Evolutionary conservation across 306 rosid species (phyloP), one percentile per base, ranked within the genome.

Genomic region (Ziziphus jujuba): DNA sequence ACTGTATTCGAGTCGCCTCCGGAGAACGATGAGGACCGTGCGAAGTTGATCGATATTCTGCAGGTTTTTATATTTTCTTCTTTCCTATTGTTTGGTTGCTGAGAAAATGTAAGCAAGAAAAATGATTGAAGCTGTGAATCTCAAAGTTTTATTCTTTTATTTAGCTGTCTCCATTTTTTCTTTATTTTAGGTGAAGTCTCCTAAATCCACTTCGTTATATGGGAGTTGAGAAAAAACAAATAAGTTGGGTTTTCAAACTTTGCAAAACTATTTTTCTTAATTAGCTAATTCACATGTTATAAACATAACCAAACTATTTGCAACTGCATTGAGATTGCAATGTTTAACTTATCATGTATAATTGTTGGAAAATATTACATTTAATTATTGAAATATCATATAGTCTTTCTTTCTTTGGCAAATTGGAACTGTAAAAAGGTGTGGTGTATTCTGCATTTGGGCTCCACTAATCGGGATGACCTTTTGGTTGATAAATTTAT

Each of bases 1-100:
- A 76, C 85, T 1, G 59, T 90, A 54, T 87, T 87, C n/a, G 85
- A 83, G 73, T 81, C 79, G 57, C 85, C 91, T 75, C 97, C 96
- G 2, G 84, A 71, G 53, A 69, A 58, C 64, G 96, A 93, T 28
- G 97, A 83, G 56, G 81, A 81, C 35, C 78, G 89, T 56, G 90
- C 88, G 11, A 83, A 84, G 73, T 74, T 93, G 77, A 90, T 93
- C 15, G 96, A 93, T 69, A 81, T 73, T 71, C 77, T 93, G 66
- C 97, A 92, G 96, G 98, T 90, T 3, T n/a, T 56, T 62, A 0
- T 5, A 6, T 64, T 43, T 49, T 8, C 38, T 48, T 19, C 5
- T 59, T 66, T 47, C 35, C 9, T 4, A 22, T n/a, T 63, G 64
- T 71, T 68, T 75, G 57, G 66, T 13, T 40, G 25, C 59, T 20